phyloP scores from a whole-genome alignment of 768 basidiomycete species.

The Naematelia aurantialba region DNA sequence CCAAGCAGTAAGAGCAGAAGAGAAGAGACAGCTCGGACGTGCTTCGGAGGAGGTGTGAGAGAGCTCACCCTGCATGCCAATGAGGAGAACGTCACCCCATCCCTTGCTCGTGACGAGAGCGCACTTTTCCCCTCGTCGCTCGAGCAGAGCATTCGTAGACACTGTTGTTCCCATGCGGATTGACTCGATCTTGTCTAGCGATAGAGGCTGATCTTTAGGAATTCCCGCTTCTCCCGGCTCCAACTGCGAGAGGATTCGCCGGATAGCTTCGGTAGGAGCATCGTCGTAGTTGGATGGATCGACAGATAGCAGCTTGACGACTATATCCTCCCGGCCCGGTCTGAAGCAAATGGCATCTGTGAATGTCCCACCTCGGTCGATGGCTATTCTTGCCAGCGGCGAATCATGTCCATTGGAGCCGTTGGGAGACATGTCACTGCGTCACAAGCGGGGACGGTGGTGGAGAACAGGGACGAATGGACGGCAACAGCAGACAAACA shows the following conservation, averaged over 20 bases:
- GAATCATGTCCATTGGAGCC: background rate
- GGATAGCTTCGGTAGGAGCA: constrained; percentile 64
- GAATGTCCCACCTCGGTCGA: constrained; percentile 71
- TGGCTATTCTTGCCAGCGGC: constrained; percentile 23
- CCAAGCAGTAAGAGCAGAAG: constrained; percentile 84
- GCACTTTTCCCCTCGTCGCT: constrained; percentile 35
- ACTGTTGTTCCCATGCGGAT: constrained; percentile 43
- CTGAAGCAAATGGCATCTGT: constrained; percentile 21
- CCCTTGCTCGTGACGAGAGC: constrained; percentile 40
- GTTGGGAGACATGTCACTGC: background rate
- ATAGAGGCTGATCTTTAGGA: constrained; percentile 21
- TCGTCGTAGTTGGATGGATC: constrained; percentile 75
- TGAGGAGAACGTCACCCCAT: constrained; percentile 25
- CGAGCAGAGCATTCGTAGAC: constrained; percentile 36
- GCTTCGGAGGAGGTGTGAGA: background rate
- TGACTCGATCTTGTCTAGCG: constrained; percentile 22
- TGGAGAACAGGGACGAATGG: no score
- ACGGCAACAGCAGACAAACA: no score
- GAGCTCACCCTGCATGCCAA: constrained; percentile 35
- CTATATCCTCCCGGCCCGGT: constrained; percentile 22
- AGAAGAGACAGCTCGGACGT: constrained; percentile 71
- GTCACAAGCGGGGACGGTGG: background rate
- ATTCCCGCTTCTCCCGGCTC: constrained; percentile 18
- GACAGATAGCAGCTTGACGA: constrained; percentile 65
- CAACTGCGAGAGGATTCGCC: constrained; percentile 16